These are phyloP conservation scores for Yarrowia yakushimensis DNA, from an alignment of 805 yeast species.

Conservation along the genomic window DNA sequence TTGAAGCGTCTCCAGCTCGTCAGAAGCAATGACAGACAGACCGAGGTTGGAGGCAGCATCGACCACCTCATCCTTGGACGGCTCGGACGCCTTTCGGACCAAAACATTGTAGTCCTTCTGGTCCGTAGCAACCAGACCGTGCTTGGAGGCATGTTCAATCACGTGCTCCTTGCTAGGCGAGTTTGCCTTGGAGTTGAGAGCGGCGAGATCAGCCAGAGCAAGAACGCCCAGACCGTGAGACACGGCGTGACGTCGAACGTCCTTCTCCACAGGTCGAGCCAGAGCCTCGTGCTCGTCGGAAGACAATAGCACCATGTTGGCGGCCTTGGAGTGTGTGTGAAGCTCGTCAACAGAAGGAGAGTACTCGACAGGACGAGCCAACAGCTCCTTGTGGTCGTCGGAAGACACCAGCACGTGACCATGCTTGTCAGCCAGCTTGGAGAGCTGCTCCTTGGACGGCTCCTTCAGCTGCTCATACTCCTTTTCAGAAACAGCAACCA, in stretches of 20 bases:
- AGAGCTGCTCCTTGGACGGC: constrained; percentile 7
- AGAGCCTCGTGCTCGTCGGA: constrained; percentile 1
- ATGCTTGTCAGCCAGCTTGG: background rate
- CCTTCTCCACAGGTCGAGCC: background rate
- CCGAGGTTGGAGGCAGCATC: constrained; percentile 29
- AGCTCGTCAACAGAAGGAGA: constrained; percentile 28
- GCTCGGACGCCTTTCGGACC: constrained; percentile 28
- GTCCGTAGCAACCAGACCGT: constrained; percentile 29
- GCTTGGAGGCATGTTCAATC: constrained; percentile 34
- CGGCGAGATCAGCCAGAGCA: constrained; percentile 38
- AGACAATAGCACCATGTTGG: constrained; percentile 32
- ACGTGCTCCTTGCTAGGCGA: constrained; percentile 35
- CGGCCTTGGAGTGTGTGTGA: constrained; percentile 29
- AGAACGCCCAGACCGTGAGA: constrained; percentile 38
- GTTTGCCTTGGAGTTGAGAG: constrained; percentile 29
- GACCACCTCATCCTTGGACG: constrained; percentile 25
- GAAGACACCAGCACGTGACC: background rate
- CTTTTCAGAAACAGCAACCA: constrained; percentile 31
- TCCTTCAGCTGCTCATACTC: constrained; percentile 28
- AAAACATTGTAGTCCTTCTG: constrained; percentile 27
- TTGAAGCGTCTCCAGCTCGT: background rate
- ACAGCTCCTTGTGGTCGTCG: background rate
- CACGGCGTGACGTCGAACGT: background rate
- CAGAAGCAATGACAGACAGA: constrained; percentile 11
- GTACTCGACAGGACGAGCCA: constrained; percentile 7